phyloP scores from a whole-genome alignment of 2,329 filamentous ascomycete genomes.

The Aspergillus pseudotamarii region DNA sequence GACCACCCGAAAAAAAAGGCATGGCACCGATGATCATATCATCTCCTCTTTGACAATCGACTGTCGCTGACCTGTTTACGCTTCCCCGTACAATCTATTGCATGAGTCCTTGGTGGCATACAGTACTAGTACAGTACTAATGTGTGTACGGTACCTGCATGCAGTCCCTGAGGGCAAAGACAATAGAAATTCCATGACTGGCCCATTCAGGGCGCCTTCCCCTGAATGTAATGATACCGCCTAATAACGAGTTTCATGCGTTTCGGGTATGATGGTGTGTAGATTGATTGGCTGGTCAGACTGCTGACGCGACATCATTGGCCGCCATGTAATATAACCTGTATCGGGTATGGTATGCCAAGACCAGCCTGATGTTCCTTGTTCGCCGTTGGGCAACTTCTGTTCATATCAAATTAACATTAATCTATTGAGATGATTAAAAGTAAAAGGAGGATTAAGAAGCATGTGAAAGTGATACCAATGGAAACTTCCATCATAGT shows the following conservation, averaged over 20 bases:
- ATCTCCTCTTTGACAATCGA: not conserved
- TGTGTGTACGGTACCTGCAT: not conserved
- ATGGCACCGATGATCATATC: not conserved
- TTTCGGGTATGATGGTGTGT: not conserved
- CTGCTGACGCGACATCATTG: not conserved
- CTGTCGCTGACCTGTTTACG: too few species aligned
- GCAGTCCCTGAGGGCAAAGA: not conserved
- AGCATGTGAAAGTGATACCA: not conserved
- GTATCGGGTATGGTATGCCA: not conserved
- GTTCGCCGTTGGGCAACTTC: not conserved
- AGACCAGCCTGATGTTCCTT: not conserved
- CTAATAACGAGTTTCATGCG: slow-evolving; percentile 1
- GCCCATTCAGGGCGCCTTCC: not conserved
- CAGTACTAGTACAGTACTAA: not conserved
- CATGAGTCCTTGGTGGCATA: not conserved
- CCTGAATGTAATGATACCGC: slow-evolving; percentile 1
- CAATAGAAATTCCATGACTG: not conserved
- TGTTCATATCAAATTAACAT: not conserved
- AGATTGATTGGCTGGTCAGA: not conserved
- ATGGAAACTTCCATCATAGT: not conserved
- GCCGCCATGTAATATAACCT: not conserved
- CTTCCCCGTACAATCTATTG: not conserved
- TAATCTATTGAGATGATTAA: not conserved
- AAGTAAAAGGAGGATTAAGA: not conserved
- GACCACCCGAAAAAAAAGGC: not conserved